Conservation (phyloP, 257 asterid species). For the Cordia subcordata region DNA sequence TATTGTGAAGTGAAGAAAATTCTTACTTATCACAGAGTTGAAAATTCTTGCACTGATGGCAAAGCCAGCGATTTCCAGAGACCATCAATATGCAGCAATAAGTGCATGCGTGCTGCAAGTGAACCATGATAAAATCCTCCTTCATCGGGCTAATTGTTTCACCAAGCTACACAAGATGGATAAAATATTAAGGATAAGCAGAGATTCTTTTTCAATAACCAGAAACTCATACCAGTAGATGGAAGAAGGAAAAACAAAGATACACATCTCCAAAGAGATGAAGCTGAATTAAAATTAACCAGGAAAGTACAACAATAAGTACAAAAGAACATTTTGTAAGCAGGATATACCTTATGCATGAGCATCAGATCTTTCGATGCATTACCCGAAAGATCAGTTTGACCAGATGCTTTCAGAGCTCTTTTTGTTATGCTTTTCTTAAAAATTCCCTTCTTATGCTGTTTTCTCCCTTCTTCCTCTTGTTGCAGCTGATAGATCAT, state of each 20-base stretch:
- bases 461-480: constrained; percentile 86
- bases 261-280: no score
- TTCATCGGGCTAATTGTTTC: constrained; percentile 92
- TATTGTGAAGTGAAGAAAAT: constrained; percentile 11
- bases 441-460: constrained; percentile 45
- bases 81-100: constrained; percentile 93
- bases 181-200: constrained; percentile 12
- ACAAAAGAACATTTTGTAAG: not conserved
- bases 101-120: constrained; percentile 80
- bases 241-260: no score
- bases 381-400: constrained; percentile 72
- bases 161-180: constrained; percentile 66
- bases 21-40: constrained; percentile 85
- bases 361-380: constrained; percentile 68
- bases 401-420: constrained; percentile 79
- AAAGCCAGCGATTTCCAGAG: constrained; percentile 85
- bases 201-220: not conserved
- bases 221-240: no score
- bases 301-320: not conserved
- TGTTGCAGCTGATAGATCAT: constrained; percentile 79
- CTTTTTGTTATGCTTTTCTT: constrained; percentile 67
- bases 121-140: constrained; percentile 99
- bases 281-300: not conserved
- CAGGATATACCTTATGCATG: constrained; percentile 56
- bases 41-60: constrained; percentile 80